Base-by-base conservation (phyloP, 768 basidiomycete species). In the Macrolepiota albuminosa region DNA sequence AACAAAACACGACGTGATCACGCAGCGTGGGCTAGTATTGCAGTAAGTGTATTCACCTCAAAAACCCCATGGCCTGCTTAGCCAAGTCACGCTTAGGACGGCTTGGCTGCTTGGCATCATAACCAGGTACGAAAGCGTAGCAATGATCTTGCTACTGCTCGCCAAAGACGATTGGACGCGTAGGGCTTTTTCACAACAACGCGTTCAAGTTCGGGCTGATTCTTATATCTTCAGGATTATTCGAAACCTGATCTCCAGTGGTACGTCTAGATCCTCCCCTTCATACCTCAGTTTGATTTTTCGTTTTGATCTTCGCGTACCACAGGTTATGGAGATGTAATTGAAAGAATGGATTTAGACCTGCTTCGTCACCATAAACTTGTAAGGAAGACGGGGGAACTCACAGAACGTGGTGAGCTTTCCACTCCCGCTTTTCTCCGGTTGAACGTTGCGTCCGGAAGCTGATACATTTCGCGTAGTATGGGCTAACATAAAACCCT, bases 351-450 rank as follows among this genome's bases (percentile, higher is more conserved):
- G 67, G 62, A 63, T 47, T 24, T 60, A 40, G 43, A 62, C 21
- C n/a, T 56, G 13, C 60, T 68, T 29, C 60, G 60, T 6, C 51
- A 66, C 39, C 76, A 78, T 54, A 69, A 57, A 60, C 68, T 75
- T 18, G 77, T 79, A 58, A 76, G 66, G 58, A 68, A 75, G 57
- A 67, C 78, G 0, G 73, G 58, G 52, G 75, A 73, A 14, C 68
- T 78, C 58, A 79, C 77, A 10, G 63, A 68, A 36, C 72, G 76
- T 47, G 78, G 76, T 78, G 63, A 34, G 76, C 67, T 34, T 33
- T 29, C 31, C 40, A 54, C 7, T 26, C 6, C 39, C 57, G 4
- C 36, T 39, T 53, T 58, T 29, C 51, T 11, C 45, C 26, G 1
- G 40, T 31, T 49, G 42, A 53, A 18, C 11, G 16, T 21, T 51